Evolutionary conservation across 2,329 filamentous ascomycete species (phyloP).

Genomic region (Aaosphaeria pasadenensis): DNA sequence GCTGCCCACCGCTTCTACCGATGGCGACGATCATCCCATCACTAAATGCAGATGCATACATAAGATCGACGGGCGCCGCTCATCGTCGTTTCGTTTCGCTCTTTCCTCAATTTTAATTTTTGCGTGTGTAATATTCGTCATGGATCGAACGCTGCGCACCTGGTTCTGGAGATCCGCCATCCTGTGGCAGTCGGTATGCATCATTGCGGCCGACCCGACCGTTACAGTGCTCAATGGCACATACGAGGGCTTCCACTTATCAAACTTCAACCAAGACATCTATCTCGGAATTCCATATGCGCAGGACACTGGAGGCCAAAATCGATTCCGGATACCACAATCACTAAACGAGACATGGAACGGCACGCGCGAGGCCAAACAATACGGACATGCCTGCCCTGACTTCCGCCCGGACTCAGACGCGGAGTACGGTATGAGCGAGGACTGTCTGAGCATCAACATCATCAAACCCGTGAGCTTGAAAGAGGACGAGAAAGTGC

Average conservation of each 20-base stretch:
- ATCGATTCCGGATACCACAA: conserved; percentile 54
- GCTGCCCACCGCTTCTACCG: too few species aligned
- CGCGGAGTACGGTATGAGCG: conserved; percentile 40
- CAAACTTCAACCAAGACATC: conserved; percentile 42
- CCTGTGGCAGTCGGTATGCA: too few species aligned
- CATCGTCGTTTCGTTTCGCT: too few species aligned
- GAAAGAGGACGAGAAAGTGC: conserved; percentile 46
- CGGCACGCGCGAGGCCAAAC: conserved; percentile 36
- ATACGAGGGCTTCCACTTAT: conserved; percentile 31
- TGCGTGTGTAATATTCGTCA: too few species aligned
- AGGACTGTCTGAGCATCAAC: conserved; percentile 63
- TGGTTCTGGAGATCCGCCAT: too few species aligned
- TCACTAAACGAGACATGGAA: conserved; percentile 46
- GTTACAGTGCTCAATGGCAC: conserved; percentile 33
- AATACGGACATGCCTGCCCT: conserved; percentile 43
- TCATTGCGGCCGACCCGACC: conserved; percentile 14
- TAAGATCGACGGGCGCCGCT: too few species aligned
- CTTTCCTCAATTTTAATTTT: too few species aligned
- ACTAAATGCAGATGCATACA: too few species aligned
- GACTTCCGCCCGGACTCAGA: conserved; percentile 24
- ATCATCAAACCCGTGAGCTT: conserved; percentile 54
- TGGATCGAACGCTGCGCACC: too few species aligned
- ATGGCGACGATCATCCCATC: too few species aligned
- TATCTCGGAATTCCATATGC: conserved; percentile 57
- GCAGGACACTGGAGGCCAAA: conserved; percentile 50